These are phyloP conservation scores for Fusarium torreyae DNA, from an alignment of 2,329 filamentous ascomycete genomes.

Conservation along the genomic window DNA sequence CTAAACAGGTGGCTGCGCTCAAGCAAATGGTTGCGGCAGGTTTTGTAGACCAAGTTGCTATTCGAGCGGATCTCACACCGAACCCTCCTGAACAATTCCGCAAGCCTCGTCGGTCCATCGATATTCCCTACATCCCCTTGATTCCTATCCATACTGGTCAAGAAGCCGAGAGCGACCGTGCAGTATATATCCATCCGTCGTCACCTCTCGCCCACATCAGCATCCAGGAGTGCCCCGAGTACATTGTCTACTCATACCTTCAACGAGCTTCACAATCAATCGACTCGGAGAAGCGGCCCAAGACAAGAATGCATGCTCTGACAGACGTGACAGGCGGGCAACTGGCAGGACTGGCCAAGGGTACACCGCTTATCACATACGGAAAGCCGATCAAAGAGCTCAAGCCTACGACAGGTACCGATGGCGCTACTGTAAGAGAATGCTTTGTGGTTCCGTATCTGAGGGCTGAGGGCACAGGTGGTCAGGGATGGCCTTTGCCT, in stretches of 20 bases:
- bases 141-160: conserved; percentile 72
- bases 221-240: conserved; percentile 83
- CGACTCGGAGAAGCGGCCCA: conserved; percentile 70
- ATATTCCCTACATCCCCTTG: conserved; percentile 92
- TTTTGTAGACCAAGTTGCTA: conserved; percentile 94
- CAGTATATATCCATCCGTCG: conserved; percentile 89
- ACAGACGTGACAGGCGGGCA: conserved; percentile 84
- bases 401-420: conserved; percentile 58
- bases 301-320: conserved; percentile 90
- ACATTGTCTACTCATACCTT: conserved; percentile 88
- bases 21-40: conserved; percentile 94
- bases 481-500: conserved; percentile 86
- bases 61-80: conserved; percentile 89
- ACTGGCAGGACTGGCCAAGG: conserved; percentile 83
- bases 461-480: conserved; percentile 75
- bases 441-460: conserved; percentile 88
- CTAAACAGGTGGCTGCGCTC: conserved; percentile 81
- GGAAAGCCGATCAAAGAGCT: conserved; percentile 94
- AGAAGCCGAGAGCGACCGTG: conserved; percentile 68
- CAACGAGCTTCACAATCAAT: conserved; percentile 74
- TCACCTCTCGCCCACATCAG: conserved; percentile 82
- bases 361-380: conserved; percentile 86
- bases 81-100: conserved; percentile 76
- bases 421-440: conserved; percentile 69
- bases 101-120: conserved; percentile 87